Base-by-base conservation (phyloP, 2,329 filamentous ascomycete species). In the Lecanicillium sp. region DNA sequence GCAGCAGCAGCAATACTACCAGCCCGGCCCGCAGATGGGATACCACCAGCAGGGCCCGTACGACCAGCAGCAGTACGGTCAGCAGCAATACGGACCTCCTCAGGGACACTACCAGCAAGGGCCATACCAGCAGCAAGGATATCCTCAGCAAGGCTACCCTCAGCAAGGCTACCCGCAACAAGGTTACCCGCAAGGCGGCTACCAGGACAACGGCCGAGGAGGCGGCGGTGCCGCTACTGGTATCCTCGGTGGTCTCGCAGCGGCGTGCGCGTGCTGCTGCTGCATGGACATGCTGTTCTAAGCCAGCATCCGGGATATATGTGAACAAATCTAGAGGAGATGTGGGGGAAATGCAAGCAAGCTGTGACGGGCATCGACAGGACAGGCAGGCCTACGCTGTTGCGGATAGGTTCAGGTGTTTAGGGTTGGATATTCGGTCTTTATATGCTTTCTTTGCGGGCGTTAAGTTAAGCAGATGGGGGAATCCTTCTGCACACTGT, bases 281-380 rank as follows among this genome's bases (percentile, higher is more conserved):
- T 81, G 77, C 58, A 59, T 81, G 57, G 77, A 81, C 54, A 65
- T 68, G 37, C 58, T 80, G n/a, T 79, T 78, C 57, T 81, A 73
- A 62, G 49, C 26, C 8, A 17, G n/a, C n/a, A n/a, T n/a, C n/a
- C 48, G 11, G n/a, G n/a, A n/a, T n/a, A n/a, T n/a, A n/a, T 20
- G n/a, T n/a, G n/a, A n/a, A n/a, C n/a, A n/a, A n/a, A n/a, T n/a
- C n/a, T n/a, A n/a, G n/a, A n/a, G n/a, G n/a, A n/a, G n/a, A n/a
- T n/a, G n/a, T n/a, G n/a, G n/a, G n/a, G n/a, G n/a, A n/a, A n/a
- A n/a, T n/a, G n/a, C n/a, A n/a, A n/a, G n/a, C n/a, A n/a, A n/a
- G n/a, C n/a, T n/a, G n/a, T n/a, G n/a, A n/a, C n/a, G n/a, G n/a
- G n/a, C n/a, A n/a, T n/a, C n/a, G n/a, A n/a, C n/a, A n/a, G n/a